A percentile compares a stretch with the other conserved stretches of the same genome.
These are phyloP conservation scores for Colletotrichum musicola DNA, from an alignment of 2,329 filamentous ascomycete genomes.

Conservation along the genomic window DNA sequence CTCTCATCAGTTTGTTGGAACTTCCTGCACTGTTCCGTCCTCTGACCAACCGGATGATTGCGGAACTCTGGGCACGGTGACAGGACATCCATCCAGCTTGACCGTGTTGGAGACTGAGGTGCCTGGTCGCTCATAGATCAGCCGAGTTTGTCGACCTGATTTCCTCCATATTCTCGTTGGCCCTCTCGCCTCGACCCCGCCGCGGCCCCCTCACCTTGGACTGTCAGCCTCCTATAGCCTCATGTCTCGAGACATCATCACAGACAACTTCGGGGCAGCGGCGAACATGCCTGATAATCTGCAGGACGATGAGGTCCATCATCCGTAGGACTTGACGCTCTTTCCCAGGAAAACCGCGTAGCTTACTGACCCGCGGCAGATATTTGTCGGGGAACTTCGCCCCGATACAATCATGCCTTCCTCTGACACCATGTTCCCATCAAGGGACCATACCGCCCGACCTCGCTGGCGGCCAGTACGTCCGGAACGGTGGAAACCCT, in stretches of 20 bases:
- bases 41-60: too few species aligned
- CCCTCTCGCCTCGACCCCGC: not conserved
- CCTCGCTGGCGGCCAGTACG: constrained; percentile 76
- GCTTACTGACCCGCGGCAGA: constrained; percentile 5
- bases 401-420: constrained; percentile 68
- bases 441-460: constrained; percentile 73
- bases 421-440: constrained; percentile 68
- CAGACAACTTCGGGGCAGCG: not conserved
- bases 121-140: too few species aligned
- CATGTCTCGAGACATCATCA: constrained; percentile 8
- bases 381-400: constrained; percentile 79
- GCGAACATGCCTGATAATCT: not conserved
- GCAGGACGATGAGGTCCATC: constrained; percentile 4
- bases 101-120: not conserved
- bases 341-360: not conserved
- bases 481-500: constrained; percentile 79
- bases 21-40: too few species aligned
- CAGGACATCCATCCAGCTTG: not conserved
- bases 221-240: not conserved
- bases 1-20: too few species aligned
- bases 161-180: constrained; percentile 3
- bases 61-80: too few species aligned
- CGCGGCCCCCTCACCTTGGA: not conserved
- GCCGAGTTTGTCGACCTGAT: not conserved
- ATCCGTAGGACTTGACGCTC: constrained; percentile 23